A percentile compares a stretch with the other conserved stretches of the same genome.
phyloP scores from a whole-genome alignment of 495 filamentous ascomycete species.

The Echria macrotheca region DNA sequence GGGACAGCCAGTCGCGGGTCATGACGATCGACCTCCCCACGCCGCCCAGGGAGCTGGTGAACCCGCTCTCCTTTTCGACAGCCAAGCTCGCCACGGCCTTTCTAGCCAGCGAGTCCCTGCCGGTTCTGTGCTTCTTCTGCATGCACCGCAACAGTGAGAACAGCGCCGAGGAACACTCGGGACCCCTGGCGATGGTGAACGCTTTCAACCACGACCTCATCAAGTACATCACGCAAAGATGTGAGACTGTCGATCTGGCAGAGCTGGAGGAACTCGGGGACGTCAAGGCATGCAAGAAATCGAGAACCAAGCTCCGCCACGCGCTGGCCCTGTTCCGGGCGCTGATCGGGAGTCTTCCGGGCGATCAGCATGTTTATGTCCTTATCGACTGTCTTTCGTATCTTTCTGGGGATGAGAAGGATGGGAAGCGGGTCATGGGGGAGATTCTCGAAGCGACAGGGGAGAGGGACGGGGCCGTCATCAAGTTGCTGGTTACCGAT shows the following conservation, averaged over 20 bases:
- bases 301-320: background rate
- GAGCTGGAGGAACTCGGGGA: background rate
- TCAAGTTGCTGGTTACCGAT: slow-evolving; percentile 13
- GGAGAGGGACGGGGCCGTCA: background rate
- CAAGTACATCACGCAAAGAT: background rate
- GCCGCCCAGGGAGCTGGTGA: slow-evolving; percentile 3
- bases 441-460: background rate
- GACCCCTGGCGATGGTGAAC: slow-evolving; percentile 6
- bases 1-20: background rate
- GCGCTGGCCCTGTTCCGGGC: slow-evolving; percentile 1
- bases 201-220: slow-evolving; percentile 15
- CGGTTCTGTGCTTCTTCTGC: slow-evolving; percentile 15
- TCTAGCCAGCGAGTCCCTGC: background rate
- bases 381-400: slow-evolving; percentile 9
- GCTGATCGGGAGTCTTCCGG: slow-evolving; percentile 7
- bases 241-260: background rate
- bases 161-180: background rate
- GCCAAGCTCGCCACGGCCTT: slow-evolving; percentile 3
- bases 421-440: background rate
- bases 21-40: slow-evolving; percentile 2
- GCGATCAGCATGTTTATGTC: slow-evolving; percentile 12
- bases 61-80: slow-evolving; percentile 10
- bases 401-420: background rate
- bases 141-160: slow-evolving; percentile 2
- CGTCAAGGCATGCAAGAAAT: background rate